Base-by-base conservation (phyloP, 1,284 basidiomycete species). In the Cryptococcus floricola region DNA sequence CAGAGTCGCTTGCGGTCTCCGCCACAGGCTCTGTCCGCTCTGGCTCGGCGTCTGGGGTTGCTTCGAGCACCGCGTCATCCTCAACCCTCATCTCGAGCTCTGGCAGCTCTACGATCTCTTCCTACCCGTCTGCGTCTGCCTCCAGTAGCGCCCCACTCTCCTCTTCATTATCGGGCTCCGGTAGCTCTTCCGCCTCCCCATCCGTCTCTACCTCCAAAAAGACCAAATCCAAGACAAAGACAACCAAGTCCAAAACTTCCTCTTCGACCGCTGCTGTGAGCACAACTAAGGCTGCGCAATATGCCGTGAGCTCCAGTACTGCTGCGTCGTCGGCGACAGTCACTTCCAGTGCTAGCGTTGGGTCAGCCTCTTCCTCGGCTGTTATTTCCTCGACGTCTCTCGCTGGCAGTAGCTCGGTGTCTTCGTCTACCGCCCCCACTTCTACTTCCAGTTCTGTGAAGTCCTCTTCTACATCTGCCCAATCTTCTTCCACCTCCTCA, bases 271-370 rank as follows among this genome's bases (percentile, higher is more conserved):
- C 42, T 25, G 19, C 37, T 41, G 52, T 48, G 44, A 48, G 48
- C 57, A 8, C 54, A 45, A 49, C 49, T 45, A 1, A 52, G 23
- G 16, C 45, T 39, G 6, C 39, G 7, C 31, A 27, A 18, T 56
- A 49, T 46, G 37, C 42, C 43, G 28, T 27, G 34, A 58, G 52
- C 42, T 59, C 58, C 39, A 41, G 46, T 18, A 28, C 44, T 4
- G 39, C 50, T 48, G 39, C 43, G 14, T 31, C 48, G 19, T 54
- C 52, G n/a, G 34, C 46, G 5, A 28, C 37, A 13, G 48, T 51
- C 39, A 48, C 41, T 28, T 46, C 44, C 39, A 55, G 16, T n/a
- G n/a, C 41, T 18, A 42, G 41, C 41, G 41, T 42, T 18, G 23
- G 41, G 41, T 42, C 41, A 23, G 42, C 31, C 43, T 42, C 41